phyloP scores from a whole-genome alignment of 2,329 filamentous ascomycete species.

The Diaporthe velutina region DNA sequence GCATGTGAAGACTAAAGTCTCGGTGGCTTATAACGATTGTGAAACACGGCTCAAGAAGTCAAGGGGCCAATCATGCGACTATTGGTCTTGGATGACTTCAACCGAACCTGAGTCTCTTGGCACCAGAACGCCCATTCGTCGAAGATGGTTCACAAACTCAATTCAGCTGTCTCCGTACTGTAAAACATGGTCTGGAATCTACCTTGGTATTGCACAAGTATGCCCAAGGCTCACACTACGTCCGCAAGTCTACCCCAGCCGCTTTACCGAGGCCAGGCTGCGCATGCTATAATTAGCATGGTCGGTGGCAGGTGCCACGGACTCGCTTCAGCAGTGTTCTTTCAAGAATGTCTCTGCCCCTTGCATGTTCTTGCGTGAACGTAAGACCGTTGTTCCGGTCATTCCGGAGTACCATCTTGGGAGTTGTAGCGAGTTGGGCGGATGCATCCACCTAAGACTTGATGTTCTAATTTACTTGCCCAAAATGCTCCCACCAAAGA shows the following conservation, averaged over 20 bases:
- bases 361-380: neutral
- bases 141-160: neutral
- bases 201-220: neutral
- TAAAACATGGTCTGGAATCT: neutral
- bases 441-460: neutral
- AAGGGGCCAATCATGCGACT: neutral
- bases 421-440: neutral
- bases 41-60: neutral
- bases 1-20: neutral
- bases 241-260: neutral
- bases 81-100: neutral
- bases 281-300: neutral
- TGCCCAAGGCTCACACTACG: neutral
- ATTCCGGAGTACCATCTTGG: neutral
- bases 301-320: neutral
- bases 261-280: neutral
- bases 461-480: neutral
- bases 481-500: neutral
- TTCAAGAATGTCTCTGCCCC: neutral
- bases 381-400: neutral
- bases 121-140: neutral
- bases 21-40: neutral
- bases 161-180: neutral
- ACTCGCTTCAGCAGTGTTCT: neutral
- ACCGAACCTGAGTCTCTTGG: constrained; percentile 10